These are phyloP conservation scores for Fusarium longipes DNA, from an alignment of 2,329 filamentous ascomycete genomes.

Conservation along the genomic window DNA sequence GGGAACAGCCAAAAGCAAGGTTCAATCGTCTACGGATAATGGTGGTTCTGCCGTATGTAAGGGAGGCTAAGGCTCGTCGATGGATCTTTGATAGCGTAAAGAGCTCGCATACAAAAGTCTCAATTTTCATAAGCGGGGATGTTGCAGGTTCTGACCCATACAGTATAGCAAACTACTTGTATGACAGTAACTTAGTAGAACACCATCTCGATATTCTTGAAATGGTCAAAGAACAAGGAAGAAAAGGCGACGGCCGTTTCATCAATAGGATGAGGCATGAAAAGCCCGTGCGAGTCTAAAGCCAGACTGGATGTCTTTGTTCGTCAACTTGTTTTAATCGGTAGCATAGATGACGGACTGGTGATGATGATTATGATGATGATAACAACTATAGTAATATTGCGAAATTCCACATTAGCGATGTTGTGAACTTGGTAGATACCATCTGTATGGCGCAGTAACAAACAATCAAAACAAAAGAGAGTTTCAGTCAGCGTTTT, in stretches of 20 bases:
- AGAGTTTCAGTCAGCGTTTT: constrained; percentile 22
- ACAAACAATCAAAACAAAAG: background rate
- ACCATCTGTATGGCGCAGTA: background rate
- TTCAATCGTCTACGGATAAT: background rate
- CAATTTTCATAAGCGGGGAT: constrained; percentile 16
- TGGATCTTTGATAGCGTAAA: constrained; percentile 14
- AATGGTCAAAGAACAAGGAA: background rate
- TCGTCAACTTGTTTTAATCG: background rate
- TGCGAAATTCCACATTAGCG: background rate
- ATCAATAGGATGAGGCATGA: background rate
- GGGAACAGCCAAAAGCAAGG: constrained; percentile 17
- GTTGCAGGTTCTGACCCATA: background rate
- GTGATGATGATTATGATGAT: constrained; percentile 12
- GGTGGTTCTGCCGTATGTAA: constrained; percentile 8
- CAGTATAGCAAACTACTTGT: background rate
- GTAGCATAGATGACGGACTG: constrained; percentile 29
- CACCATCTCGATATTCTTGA: constrained; percentile 3
- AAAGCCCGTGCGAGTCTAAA: background rate
- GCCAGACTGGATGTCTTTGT: background rate
- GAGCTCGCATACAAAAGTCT: constrained; percentile 26
- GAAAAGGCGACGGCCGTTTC: background rate
- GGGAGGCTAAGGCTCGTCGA: constrained; percentile 11
- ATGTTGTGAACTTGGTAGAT: background rate
- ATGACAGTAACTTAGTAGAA: background rate
- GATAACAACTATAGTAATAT: background rate